Evolutionary conservation across 345 rosid genomes (phyloP).

Genomic region (Turritis glabra): DNA sequence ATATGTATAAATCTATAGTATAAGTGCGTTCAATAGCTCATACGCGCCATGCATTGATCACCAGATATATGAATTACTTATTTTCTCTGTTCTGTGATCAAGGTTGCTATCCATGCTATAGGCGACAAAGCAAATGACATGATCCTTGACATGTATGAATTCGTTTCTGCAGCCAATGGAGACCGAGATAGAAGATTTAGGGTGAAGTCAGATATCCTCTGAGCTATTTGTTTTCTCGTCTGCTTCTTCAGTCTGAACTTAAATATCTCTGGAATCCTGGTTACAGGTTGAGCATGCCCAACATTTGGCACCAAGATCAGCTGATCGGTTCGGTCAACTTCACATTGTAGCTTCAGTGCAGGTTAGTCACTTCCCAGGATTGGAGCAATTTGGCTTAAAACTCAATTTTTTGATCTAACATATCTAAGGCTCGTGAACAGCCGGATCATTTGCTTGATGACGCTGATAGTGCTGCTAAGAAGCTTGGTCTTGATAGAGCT

Average conservation of each 20-base stretch:
- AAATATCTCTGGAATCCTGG: conserved; percentile 18
- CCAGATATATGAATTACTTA: no score
- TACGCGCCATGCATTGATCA: no score
- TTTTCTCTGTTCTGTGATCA: conserved; percentile 25
- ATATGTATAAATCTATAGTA: no score
- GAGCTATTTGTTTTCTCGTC: neutral
- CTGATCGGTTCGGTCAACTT: conserved; percentile 65
- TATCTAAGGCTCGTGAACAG: conserved; percentile 45
- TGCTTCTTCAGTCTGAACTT: neutral
- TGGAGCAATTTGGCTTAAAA: neutral
- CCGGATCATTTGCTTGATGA: conserved; percentile 90
- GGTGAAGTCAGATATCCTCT: conserved; percentile 50
- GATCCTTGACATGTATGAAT: conserved; percentile 65
- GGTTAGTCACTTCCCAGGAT: conserved; percentile 45
- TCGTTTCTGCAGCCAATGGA: conserved; percentile 63
- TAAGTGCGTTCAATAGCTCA: no score
- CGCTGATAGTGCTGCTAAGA: conserved; percentile 68
- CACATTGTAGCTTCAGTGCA: conserved; percentile 79
- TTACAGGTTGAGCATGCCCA: conserved; percentile 91
- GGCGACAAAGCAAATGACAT: conserved; percentile 90
- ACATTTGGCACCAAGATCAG: conserved; percentile 70
- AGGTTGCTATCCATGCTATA: conserved; percentile 95
- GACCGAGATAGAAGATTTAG: conserved; percentile 75
- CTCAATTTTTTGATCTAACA: conserved; percentile 12
- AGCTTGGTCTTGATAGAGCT: conserved; percentile 81